A percentile compares a stretch with the other conserved stretches of the same genome.
Conservation (phyloP, 805 yeast species). For the Starmerella apis region DNA sequence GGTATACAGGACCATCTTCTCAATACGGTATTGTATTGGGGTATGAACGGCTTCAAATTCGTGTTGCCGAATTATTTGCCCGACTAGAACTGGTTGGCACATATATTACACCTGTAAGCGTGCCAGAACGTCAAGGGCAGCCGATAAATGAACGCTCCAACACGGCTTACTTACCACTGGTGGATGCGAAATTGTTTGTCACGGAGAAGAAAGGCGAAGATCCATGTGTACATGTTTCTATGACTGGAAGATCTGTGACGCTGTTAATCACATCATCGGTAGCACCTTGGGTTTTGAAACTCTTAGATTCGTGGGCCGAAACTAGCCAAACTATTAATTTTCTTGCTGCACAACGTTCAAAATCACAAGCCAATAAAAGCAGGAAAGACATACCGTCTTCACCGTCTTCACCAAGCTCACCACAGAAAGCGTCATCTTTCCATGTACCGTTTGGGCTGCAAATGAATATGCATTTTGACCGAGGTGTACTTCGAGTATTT, state of each 20-base stretch:
- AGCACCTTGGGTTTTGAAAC: conserved; percentile 42
- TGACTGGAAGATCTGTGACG: conserved; percentile 28
- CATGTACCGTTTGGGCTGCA: conserved; percentile 13
- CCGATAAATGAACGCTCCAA: conserved; percentile 26
- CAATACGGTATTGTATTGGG: conserved; percentile 71
- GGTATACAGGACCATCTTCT: conserved; percentile 37
- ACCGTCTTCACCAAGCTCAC: not conserved
- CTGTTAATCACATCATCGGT: conserved; percentile 26
- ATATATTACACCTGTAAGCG: conserved; percentile 47
- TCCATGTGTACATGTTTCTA: conserved; percentile 16
- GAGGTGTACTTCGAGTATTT: conserved; percentile 19
- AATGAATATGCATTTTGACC: conserved; percentile 17
- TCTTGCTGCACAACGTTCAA: not conserved
- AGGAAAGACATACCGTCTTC: not conserved
- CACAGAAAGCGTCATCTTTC: not conserved
- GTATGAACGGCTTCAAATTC: conserved; percentile 59
- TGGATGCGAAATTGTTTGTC: conserved; percentile 22
- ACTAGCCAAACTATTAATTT: conserved; percentile 6
- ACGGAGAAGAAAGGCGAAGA: conserved; percentile 8
- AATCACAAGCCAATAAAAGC: not conserved
- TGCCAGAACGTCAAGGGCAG: not conserved
- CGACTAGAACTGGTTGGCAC: conserved; percentile 59
- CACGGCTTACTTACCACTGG: conserved; percentile 27
- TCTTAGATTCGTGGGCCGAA: conserved; percentile 35
- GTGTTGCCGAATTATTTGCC: conserved; percentile 52